Percentiles rank a stretch among this genome's conserved stretches.
Evolutionary conservation across 1,139 yeast genomes (phyloP).

Genomic region (Kurtzmaniella quercitrusa): DNA sequence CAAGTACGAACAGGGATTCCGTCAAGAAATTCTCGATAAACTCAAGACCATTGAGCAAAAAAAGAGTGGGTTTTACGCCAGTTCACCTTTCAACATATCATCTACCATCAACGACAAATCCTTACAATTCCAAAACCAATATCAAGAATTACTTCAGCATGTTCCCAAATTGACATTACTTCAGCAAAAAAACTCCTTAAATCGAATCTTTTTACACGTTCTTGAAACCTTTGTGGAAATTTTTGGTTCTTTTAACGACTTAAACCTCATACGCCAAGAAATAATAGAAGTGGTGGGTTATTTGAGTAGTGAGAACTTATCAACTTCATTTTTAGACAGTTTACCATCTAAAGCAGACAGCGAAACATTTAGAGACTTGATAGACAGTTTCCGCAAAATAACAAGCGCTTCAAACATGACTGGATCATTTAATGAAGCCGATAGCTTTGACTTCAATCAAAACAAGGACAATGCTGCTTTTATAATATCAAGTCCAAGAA

Average conservation of each 20-base stretch:
- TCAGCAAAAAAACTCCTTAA: constrained; percentile 28
- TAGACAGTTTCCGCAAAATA: constrained; percentile 28
- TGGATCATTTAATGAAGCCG: background rate
- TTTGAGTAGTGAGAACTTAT: constrained; percentile 11
- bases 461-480: constrained; percentile 22
- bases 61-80: constrained; percentile 21
- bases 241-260: constrained; percentile 29
- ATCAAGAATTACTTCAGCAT: constrained; percentile 22
- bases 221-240: constrained; percentile 28
- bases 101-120: constrained; percentile 12
- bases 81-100: constrained; percentile 26
- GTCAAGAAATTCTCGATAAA: constrained; percentile 23
- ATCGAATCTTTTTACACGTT: constrained; percentile 32
- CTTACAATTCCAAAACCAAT: constrained; percentile 19
- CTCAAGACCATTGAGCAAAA: constrained; percentile 17
- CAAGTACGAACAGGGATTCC: constrained; percentile 31
- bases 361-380: constrained; percentile 24
- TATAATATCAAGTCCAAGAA: constrained; percentile 39
- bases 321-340: constrained; percentile 14
- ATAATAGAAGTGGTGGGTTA: constrained; percentile 27
- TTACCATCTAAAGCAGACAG: constrained; percentile 32
- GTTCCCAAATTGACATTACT: constrained; percentile 31
- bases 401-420: constrained; percentile 12
- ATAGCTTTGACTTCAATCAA: background rate
- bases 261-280: constrained; percentile 24